Percentiles rank a stretch among this genome's conserved stretches.
Conservation (phyloP, 2,329 filamentous ascomycete species). For the Pseudogymnoascus sp. region DNA sequence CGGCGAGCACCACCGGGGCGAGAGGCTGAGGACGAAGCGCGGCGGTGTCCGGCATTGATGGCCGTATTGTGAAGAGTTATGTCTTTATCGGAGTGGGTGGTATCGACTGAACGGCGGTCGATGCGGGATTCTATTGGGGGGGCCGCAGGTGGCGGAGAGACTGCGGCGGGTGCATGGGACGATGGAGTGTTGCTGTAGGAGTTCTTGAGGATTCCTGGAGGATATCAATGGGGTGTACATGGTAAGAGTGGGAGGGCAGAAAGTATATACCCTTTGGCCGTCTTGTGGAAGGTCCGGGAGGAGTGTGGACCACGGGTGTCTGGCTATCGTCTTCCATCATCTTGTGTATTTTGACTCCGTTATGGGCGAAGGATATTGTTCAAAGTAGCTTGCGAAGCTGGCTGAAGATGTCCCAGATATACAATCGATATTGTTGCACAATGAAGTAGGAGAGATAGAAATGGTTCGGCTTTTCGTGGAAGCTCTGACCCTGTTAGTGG, state of each 20-base stretch:
- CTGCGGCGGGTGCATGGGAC: slow-evolving; percentile 31
- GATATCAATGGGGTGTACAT: slow-evolving; percentile 10
- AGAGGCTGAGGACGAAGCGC: slow-evolving; percentile 69
- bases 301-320: slow-evolving; percentile 20
- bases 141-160: slow-evolving; percentile 34
- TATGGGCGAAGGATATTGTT: background rate
- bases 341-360: background rate
- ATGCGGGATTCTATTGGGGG: slow-evolving; percentile 27
- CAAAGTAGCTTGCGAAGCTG: background rate
- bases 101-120: slow-evolving; percentile 27
- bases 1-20: slow-evolving; percentile 53
- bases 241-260: slow-evolving; percentile 7
- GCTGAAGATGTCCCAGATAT: background rate
- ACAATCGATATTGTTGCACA: background rate
- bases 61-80: slow-evolving; percentile 90
- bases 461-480: background rate
- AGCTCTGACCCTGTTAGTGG: background rate
- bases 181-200: slow-evolving; percentile 55
- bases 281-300: slow-evolving; percentile 26
- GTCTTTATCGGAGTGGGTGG: slow-evolving; percentile 63
- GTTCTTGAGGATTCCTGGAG: slow-evolving; percentile 86
- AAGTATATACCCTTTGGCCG: slow-evolving; percentile 29
- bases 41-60: slow-evolving; percentile 81
- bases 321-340: slow-evolving; percentile 22
- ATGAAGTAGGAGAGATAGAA: background rate